A percentile compares a stretch with the other conserved stretches of the same genome.
phyloP scores from a whole-genome alignment of 441 rosid species.

The Populus hybrid region DNA sequence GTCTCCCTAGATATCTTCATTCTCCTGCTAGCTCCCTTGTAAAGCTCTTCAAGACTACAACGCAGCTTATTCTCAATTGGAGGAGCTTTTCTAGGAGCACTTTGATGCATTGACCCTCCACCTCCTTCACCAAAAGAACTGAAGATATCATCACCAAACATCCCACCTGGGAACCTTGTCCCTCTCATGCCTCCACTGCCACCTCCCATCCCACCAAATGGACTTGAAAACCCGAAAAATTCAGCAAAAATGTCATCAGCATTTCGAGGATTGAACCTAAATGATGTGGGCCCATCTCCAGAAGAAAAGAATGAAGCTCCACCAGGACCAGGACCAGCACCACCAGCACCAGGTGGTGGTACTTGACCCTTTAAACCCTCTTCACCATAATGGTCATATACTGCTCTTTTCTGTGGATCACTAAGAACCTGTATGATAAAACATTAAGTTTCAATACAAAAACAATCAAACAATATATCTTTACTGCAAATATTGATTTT shows the following conservation, averaged over 20 bases:
- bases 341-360: constrained; percentile 58
- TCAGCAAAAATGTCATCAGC: constrained; percentile 75
- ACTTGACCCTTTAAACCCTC: constrained; percentile 71
- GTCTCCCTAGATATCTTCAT: constrained; percentile 80
- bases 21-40: constrained; percentile 69
- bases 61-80: constrained; percentile 63
- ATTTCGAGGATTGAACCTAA: constrained; percentile 55
- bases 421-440: constrained; percentile 55
- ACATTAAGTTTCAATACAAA: not conserved
- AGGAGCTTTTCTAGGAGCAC: constrained; percentile 53
- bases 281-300: constrained; percentile 52
- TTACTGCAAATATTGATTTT: not conserved
- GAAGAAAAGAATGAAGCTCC: constrained; percentile 49
- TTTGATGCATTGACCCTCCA: constrained; percentile 43
- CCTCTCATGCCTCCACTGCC: constrained; percentile 50
- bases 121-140: constrained; percentile 40
- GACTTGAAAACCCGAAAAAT: constrained; percentile 56
- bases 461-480: not conserved
- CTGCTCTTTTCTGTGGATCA: constrained; percentile 70
- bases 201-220: constrained; percentile 48
- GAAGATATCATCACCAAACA: constrained; percentile 66
- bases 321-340: constrained; percentile 22
- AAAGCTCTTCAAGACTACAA: constrained; percentile 83
- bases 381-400: constrained; percentile 78
- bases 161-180: constrained; percentile 49